These are phyloP conservation scores for Lepidium aucheri DNA, from an alignment of 345 rosid genomes.

Conservation along the genomic window DNA sequence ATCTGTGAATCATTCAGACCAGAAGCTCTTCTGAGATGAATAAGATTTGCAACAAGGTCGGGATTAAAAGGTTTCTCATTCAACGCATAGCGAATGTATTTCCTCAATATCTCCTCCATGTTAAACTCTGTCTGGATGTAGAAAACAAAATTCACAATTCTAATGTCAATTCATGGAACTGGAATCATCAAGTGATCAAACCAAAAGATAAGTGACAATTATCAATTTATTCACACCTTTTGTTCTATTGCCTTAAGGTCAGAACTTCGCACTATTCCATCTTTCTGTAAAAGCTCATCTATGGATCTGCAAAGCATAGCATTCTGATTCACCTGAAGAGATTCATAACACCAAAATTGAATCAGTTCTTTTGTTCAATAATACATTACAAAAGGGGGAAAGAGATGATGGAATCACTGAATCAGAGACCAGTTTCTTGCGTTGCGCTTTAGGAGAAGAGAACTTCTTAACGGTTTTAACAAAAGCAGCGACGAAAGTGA, in stretches of 20 bases:
- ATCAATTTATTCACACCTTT: conserved; percentile 48
- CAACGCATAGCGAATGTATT: conserved; percentile 76
- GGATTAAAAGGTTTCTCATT: conserved; percentile 91
- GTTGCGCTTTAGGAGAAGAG: conserved; percentile 64
- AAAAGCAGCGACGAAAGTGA: conserved; percentile 64
- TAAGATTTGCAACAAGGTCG: conserved; percentile 53
- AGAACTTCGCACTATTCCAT: conserved; percentile 38
- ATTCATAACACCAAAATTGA: neutral
- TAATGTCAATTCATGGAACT: conserved; percentile 34
- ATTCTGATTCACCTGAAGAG: conserved; percentile 67
- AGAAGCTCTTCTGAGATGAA: conserved; percentile 71
- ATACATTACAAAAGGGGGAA: neutral
- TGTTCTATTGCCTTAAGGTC: conserved; percentile 47
- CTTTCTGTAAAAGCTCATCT: conserved; percentile 58
- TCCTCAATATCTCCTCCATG: conserved; percentile 81
- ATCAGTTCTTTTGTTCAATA: neutral
- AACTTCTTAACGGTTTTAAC: conserved; percentile 73
- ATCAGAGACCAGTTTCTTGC: conserved; percentile 51
- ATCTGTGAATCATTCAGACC: conserved; percentile 59
- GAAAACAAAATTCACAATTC: conserved; percentile 13
- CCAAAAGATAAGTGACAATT: neutral
- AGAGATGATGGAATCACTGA: neutral
- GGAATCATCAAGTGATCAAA: too few species aligned
- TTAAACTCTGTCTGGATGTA: conserved; percentile 83
- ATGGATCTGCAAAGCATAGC: conserved; percentile 67